These are phyloP conservation scores for Moesziomyces antarcticus DNA, from an alignment of 1,284 basidiomycete species.

Conservation along the genomic window DNA sequence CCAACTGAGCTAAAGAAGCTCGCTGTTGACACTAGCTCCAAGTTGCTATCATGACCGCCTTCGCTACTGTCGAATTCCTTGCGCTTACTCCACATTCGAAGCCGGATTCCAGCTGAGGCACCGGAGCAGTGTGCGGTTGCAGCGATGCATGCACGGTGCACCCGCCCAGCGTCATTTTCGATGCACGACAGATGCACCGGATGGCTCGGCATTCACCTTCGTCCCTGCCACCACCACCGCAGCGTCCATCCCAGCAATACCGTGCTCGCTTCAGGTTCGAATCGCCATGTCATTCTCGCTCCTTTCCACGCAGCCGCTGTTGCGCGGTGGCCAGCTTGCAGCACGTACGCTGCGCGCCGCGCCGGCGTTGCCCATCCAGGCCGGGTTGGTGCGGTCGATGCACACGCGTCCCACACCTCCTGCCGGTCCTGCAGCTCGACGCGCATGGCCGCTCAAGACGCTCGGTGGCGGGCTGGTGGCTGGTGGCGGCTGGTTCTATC, in stretches of 20 bases:
- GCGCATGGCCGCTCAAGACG: conserved; percentile 20
- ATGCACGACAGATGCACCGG: too few relatives aligned
- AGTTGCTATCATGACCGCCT: too few relatives aligned
- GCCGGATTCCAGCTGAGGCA: not conserved
- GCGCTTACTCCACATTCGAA: not conserved
- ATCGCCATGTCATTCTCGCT: conserved; percentile 12
- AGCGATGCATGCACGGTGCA: too few relatives aligned
- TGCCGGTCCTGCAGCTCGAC: not conserved
- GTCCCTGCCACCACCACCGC: not conserved
- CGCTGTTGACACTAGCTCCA: too few relatives aligned
- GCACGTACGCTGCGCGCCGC: conserved; percentile 2
- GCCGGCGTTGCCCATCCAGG: not conserved
- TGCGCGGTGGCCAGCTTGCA: conserved; percentile 6
- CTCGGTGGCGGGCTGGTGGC: conserved; percentile 31
- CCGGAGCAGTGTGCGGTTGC: too few relatives aligned
- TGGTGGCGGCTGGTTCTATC: conserved; percentile 22
- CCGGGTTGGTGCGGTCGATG: conserved; percentile 4
- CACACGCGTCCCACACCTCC: conserved; percentile 7
- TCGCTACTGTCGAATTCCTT: too few relatives aligned
- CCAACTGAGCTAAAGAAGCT: conserved; percentile 56
- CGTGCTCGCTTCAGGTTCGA: not conserved
- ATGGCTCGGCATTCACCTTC: not conserved
- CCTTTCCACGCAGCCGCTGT: conserved; percentile 4
- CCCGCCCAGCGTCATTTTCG: too few relatives aligned
- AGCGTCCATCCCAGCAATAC: not conserved